phyloP scores from a whole-genome alignment of 257 asterid species.

The Vinca minor region DNA sequence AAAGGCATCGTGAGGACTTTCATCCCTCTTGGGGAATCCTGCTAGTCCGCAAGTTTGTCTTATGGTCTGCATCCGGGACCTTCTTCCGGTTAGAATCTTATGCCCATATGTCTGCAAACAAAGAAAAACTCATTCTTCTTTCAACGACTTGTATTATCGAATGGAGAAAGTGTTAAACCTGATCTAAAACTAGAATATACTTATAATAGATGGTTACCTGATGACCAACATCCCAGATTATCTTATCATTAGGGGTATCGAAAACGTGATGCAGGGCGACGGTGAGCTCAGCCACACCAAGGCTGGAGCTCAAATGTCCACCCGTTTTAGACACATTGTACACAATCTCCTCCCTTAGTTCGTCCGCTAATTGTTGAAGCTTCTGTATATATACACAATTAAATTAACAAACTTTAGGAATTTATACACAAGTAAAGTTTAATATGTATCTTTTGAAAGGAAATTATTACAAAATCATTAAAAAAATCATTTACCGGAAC shows the following conservation, averaged over 20 bases:
- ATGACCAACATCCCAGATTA: constrained; percentile 80
- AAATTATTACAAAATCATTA: no score
- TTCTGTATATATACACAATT: constrained; percentile 23
- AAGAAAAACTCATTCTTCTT: no score
- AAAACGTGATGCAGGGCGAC: constrained; percentile 73
- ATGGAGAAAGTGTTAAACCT: no score
- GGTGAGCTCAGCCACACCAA: constrained; percentile 61
- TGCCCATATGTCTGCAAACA: constrained; percentile 46
- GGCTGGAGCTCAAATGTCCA: constrained; percentile 58
- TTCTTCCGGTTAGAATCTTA: constrained; percentile 65
- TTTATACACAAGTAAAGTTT: no score
- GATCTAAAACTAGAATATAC: no score
- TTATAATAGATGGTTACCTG: constrained; percentile 28
- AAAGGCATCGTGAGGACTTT: constrained; percentile 59
- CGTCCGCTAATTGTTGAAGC: constrained; percentile 38
- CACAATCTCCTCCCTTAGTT: constrained; percentile 55
- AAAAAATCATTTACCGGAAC: constrained; percentile 27
- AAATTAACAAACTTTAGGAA: neutral
- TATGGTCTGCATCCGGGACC: constrained; percentile 55
- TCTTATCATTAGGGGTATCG: constrained; percentile 55
- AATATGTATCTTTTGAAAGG: no score
- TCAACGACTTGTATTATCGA: no score
- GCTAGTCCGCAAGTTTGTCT: constrained; percentile 57
- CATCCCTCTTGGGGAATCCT: constrained; percentile 65
- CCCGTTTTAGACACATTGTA: constrained; percentile 57